phyloP scores from a whole-genome alignment of 305 asterid genomes.

The Fraxinus floribunda region DNA sequence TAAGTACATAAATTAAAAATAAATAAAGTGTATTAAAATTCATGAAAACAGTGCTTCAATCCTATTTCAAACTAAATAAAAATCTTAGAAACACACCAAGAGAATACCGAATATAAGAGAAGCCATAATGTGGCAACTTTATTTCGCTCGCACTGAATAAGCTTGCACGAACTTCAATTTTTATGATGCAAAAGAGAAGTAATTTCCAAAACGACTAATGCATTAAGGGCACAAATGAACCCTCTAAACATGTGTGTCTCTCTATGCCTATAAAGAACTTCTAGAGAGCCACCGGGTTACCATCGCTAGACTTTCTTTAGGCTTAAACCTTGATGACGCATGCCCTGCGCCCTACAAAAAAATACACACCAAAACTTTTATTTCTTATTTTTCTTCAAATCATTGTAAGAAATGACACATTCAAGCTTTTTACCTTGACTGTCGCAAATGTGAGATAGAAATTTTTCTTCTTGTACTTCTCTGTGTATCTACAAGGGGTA shows the following conservation, averaged over 20 bases:
- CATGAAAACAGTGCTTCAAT: too few relatives aligned
- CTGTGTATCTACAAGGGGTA: conserved; percentile 18
- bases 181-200: background rate
- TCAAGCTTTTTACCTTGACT: conserved; percentile 11
- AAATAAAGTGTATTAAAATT: too few relatives aligned
- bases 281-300: conserved; percentile 15
- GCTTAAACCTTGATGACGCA: conserved; percentile 25
- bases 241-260: too few relatives aligned
- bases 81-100: too few relatives aligned
- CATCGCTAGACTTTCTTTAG: conserved; percentile 27
- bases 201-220: background rate
- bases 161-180: background rate
- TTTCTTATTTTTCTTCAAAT: background rate
- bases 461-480: conserved; percentile 2
- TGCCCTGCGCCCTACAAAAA: conserved; percentile 29
- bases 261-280: background rate
- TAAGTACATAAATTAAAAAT: too few relatives aligned
- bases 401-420: background rate
- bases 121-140: too few relatives aligned
- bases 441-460: conserved; percentile 22
- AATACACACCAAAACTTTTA: too few relatives aligned
- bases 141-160: too few relatives aligned
- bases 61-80: too few relatives aligned
- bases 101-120: too few relatives aligned
- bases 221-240: too few relatives aligned